A percentile compares a stretch with the other conserved stretches of the same genome.
Evolutionary conservation across 108 stramenopile genomes (phyloP).

Genomic region (Heterococcus sp.): DNA sequence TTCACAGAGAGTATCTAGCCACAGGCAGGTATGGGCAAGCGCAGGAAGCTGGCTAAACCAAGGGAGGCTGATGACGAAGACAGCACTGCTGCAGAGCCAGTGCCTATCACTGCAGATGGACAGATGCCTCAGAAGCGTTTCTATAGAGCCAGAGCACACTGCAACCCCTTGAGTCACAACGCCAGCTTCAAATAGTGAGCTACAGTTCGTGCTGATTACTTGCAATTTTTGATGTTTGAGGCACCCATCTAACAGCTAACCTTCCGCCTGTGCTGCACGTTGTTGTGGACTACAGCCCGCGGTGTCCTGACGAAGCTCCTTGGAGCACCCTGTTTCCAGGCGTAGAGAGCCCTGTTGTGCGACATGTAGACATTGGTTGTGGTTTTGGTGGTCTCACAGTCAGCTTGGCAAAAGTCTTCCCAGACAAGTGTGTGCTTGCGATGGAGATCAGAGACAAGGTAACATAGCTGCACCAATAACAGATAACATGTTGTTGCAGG

Average conservation of each 20-base stretch:
- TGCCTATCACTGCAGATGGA: slow-evolving; percentile 37
- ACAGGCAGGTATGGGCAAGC: too few relatives aligned
- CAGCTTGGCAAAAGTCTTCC: slow-evolving; percentile 69
- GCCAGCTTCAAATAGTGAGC: slow-evolving; percentile 74
- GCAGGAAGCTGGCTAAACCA: too few relatives aligned
- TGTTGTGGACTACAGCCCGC: too few relatives aligned
- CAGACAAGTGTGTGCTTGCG: slow-evolving; percentile 76
- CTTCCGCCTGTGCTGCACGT: too few relatives aligned
- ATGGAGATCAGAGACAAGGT: slow-evolving; percentile 95
- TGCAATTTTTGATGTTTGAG: too few relatives aligned
- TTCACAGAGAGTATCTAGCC: too few relatives aligned
- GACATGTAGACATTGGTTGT: slow-evolving; percentile 49
- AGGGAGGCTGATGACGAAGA: too few relatives aligned
- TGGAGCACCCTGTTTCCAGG: slow-evolving; percentile 61
- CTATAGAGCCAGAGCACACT: slow-evolving; percentile 91
- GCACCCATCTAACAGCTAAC: too few relatives aligned
- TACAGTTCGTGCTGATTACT: background rate
- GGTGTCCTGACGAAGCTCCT: background rate
- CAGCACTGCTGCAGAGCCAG: too few relatives aligned
- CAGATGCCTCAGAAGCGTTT: slow-evolving; percentile 78
- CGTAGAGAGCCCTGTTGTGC: slow-evolving; percentile 11
- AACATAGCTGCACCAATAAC: too few relatives aligned
- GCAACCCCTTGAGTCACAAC: slow-evolving; percentile 92
- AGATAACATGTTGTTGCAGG: too few relatives aligned
- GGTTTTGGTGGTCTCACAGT: slow-evolving; percentile 58